These are phyloP conservation scores for Knufia fluminis DNA, from an alignment of 2,329 filamentous ascomycete species.

Conservation along the genomic window DNA sequence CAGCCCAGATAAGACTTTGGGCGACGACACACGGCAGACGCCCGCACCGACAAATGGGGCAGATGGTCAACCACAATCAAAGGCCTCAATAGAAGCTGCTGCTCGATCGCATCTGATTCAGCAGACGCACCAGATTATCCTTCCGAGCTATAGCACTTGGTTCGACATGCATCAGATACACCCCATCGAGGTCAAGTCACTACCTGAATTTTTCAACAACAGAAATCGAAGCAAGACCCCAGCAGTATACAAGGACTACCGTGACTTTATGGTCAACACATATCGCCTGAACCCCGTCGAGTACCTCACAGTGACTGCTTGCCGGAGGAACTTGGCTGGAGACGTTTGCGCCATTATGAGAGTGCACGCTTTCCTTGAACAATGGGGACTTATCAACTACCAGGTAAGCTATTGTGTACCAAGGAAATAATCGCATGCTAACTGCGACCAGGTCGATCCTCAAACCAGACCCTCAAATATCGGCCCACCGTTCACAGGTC, in stretches of 20 bases:
- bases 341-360: constrained; percentile 99
- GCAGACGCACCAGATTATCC: constrained; percentile 89
- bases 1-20: constrained; percentile 35
- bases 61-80: constrained; percentile 57
- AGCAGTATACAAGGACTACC: constrained; percentile 95
- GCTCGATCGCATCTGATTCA: constrained; percentile 86
- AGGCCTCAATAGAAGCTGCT: constrained; percentile 71
- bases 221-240: constrained; percentile 97
- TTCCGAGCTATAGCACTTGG: constrained; percentile 97
- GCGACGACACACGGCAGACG: constrained; percentile 32
- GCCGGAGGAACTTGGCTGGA: constrained; percentile 84
- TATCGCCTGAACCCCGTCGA: constrained; percentile 93
- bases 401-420: constrained; percentile 53
- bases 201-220: constrained; percentile 98
- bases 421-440: constrained; percentile 22
- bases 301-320: constrained; percentile 94
- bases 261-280: constrained; percentile 99
- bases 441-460: constrained; percentile 66
- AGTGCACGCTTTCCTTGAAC: constrained; percentile 93
- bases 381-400: constrained; percentile 98
- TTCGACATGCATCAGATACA: constrained; percentile 96
- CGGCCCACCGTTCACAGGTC: constrained; percentile 90
- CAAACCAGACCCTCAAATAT: constrained; percentile 92
- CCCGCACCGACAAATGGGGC: constrained; percentile 34
- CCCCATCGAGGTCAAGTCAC: constrained; percentile 81